Conservation (phyloP, 768 basidiomycete genomes). For the Rhizopogon vinicolor region DNA sequence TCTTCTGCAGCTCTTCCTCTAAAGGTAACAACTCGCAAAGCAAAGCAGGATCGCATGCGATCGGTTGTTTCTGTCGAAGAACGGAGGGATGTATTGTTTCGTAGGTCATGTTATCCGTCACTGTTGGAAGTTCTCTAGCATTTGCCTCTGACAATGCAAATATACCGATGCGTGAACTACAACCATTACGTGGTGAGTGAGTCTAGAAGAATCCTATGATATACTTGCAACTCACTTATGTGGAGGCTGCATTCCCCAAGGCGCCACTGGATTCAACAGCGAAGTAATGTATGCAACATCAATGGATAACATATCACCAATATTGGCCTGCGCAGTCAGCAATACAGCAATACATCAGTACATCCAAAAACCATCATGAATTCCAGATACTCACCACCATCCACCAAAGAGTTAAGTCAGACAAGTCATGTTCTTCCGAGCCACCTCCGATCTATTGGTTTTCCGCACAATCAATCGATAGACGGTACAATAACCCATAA, state of each 20-base stretch:
- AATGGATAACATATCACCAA: no score
- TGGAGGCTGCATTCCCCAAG: no score
- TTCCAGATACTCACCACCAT: conserved; percentile 45
- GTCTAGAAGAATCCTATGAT: neutral
- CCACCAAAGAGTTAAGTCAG: conserved; percentile 41
- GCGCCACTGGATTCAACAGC: no score
- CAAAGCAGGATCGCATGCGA: no score
- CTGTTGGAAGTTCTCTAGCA: conserved; percentile 44
- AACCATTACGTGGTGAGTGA: neutral
- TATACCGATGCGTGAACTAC: conserved; percentile 51
- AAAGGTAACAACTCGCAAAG: no score
- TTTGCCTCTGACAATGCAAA: conserved; percentile 42
- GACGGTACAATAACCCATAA: no score
- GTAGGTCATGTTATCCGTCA: conserved; percentile 41
- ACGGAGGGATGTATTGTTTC: conserved; percentile 12
- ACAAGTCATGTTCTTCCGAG: conserved; percentile 43
- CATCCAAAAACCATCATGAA: neutral
- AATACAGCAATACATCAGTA: conserved; percentile 41
- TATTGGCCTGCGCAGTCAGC: no score
- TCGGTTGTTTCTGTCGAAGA: no score
- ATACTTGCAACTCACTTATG: no score
- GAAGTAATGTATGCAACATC: no score
- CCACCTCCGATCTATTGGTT: conserved; percentile 60
- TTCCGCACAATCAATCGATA: neutral
- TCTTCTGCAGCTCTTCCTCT: no score